phyloP scores from a whole-genome alignment of 2,329 filamentous ascomycete genomes.

The Pseudogymnoascus sp. region DNA sequence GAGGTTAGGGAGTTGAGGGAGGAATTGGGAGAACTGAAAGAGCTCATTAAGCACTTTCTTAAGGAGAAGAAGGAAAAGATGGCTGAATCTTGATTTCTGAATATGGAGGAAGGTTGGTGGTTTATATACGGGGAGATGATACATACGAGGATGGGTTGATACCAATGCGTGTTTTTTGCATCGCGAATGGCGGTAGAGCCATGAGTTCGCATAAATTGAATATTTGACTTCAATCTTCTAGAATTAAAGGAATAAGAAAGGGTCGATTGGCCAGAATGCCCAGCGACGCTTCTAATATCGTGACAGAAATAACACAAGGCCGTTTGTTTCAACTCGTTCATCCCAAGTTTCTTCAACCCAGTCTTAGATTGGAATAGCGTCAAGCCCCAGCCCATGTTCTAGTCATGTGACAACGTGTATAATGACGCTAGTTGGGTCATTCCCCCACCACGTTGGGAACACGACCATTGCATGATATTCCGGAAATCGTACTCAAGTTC shows the following conservation, averaged over 20 bases:
- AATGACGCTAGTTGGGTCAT: conserved; percentile 6
- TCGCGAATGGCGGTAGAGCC: not conserved
- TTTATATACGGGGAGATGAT: not conserved
- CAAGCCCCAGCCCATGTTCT: not conserved
- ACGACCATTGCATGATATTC: conserved; percentile 1
- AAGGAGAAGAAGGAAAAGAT: not conserved
- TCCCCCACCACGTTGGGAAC: conserved; percentile 4
- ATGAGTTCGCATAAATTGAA: not conserved
- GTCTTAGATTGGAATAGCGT: not conserved
- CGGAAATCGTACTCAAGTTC: not conserved
- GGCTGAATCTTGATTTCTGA: not conserved
- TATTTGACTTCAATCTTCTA: not conserved
- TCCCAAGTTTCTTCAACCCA: not conserved
- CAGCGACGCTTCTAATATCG: not conserved
- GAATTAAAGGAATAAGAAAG: not conserved
- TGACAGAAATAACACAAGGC: not conserved
- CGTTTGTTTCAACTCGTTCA: not conserved
- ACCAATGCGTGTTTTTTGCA: not conserved
- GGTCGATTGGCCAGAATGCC: not conserved
- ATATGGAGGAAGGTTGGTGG: not conserved
- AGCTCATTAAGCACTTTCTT: conserved; percentile 18
- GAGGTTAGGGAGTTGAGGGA: conserved; percentile 55
- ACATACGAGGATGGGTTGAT: not conserved
- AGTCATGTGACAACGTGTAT: conserved; percentile 8
- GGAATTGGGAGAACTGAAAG: conserved; percentile 53